Conservation (phyloP, 2,329 filamentous ascomycete genomes). For the Peltaster fructicola region DNA sequence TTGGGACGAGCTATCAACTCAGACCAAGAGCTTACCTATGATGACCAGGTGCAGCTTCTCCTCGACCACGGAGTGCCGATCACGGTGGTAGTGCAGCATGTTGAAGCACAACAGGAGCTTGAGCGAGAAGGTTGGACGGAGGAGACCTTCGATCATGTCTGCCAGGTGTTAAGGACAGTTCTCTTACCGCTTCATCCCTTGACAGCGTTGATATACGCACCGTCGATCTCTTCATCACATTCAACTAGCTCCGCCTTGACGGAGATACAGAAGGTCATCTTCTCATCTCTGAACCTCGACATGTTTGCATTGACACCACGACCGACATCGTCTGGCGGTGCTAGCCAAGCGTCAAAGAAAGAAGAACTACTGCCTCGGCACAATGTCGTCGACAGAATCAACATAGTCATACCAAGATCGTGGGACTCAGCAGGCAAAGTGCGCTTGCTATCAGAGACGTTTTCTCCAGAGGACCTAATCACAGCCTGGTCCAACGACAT, state of each 20-base stretch:
- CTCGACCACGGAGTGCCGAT: conserved; percentile 81
- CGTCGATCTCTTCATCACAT: no score
- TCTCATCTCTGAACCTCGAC: conserved; percentile 52
- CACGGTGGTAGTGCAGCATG: conserved; percentile 91
- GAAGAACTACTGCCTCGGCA: conserved; percentile 50
- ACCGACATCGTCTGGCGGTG: conserved; percentile 6
- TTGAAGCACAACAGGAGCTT: conserved; percentile 76
- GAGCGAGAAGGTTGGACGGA: conserved; percentile 92
- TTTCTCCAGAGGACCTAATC: conserved; percentile 77
- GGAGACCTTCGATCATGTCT: conserved; percentile 86
- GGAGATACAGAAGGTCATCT: conserved; percentile 55
- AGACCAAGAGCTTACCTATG: conserved; percentile 20
- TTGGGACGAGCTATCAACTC: conserved; percentile 59
- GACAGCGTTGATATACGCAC: conserved; percentile 40
- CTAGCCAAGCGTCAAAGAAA: conserved; percentile 49
- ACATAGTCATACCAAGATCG: conserved; percentile 74
- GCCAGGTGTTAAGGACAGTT: conserved; percentile 81
- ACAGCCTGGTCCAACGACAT: conserved; percentile 46
- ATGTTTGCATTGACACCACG: conserved; percentile 10
- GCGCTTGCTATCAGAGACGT: conserved; percentile 72
- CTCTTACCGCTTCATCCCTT: conserved; percentile 45
- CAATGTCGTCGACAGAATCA: conserved; percentile 40
- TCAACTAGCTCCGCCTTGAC: conserved; percentile 12
- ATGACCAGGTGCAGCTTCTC: conserved; percentile 64
- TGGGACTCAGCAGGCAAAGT: conserved; percentile 99